Conservation (phyloP, 495 filamentous ascomycete species). For the Tuber melanosporum region DNA sequence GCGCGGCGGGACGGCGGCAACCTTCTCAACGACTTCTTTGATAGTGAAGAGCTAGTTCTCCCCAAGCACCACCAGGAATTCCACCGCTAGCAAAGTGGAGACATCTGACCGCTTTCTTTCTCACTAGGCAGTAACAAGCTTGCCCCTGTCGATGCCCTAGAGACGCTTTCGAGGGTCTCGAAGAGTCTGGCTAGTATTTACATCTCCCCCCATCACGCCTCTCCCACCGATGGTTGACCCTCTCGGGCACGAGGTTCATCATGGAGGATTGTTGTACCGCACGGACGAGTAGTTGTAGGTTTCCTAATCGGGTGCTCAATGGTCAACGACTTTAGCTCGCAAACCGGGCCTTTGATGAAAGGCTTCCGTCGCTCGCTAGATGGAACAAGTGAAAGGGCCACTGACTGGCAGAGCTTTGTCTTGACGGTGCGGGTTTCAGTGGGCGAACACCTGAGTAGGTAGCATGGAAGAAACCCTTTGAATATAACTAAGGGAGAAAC, state of each 20-base stretch:
- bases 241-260: neutral
- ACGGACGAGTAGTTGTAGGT: slow-evolving; percentile 7
- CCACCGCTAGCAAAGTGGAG: neutral
- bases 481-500: neutral
- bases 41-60: neutral
- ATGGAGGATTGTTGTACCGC: neutral
- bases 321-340: neutral
- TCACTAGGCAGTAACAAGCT: neutral
- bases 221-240: neutral
- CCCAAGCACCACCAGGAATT: neutral
- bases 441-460: neutral
- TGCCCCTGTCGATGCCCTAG: neutral
- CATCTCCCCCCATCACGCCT: neutral
- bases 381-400: neutral
- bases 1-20: neutral
- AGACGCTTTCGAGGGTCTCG: neutral
- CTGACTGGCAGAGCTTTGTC: neutral
- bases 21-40: neutral
- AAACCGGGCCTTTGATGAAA: neutral
- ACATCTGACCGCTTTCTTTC: neutral
- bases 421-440: neutral
- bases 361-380: neutral
- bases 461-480: neutral
- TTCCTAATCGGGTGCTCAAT: slow-evolving; percentile 34
- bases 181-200: neutral